Base-by-base conservation (phyloP, 768 basidiomycete genomes). In the Trametes coccinea region DNA sequence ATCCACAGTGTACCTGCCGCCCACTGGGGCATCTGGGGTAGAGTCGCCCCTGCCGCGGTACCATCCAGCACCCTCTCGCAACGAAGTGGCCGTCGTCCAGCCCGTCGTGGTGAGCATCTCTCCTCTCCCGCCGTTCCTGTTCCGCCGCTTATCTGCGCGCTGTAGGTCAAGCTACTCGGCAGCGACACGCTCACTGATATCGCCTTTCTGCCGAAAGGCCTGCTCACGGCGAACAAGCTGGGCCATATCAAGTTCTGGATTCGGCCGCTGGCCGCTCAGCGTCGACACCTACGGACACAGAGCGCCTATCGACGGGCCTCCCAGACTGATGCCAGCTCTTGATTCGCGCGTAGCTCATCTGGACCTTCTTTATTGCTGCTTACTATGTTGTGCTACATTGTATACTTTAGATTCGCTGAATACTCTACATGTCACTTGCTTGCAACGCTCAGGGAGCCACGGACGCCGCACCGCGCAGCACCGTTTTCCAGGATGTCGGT, bases 21-120 rank as follows among this genome's bases (percentile, higher is more conserved):
- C 80, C 0, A 56, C 68, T 2, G 72, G 69, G 40, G 70, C 76
- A 13, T 74, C 78, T 10, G 69, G 73, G 37, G 67, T 72, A 10
- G 84, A 84, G 39, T 77, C 70, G 41, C 74, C 77, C 3, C 77
- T 79, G 11, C 74, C 80, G 31, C 80, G 86, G 11, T 95, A 88
- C 67, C 96, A 98, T 67, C 85, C 92, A 29, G 92, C 96, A 3
- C 95, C 95, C 2, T 91, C 93, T 2, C 81, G 94, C 27, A 94
- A 90, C 64, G 95, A 97, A 66, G 87, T 96, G 9, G 89, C 94
- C 5, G 83, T 91, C 30, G 86, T 97, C 2, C 95, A 96, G 69
- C 94, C 95, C 27, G 93, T 96, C 41, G 75, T 96, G 64, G 93
- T 94, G 68, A 67, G 83, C 79, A 39, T 11, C 29, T 31, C 45